Base-by-base conservation (phyloP, 169 alveolate genomes). In the Cryptosporidium tyzzeri region DNA sequence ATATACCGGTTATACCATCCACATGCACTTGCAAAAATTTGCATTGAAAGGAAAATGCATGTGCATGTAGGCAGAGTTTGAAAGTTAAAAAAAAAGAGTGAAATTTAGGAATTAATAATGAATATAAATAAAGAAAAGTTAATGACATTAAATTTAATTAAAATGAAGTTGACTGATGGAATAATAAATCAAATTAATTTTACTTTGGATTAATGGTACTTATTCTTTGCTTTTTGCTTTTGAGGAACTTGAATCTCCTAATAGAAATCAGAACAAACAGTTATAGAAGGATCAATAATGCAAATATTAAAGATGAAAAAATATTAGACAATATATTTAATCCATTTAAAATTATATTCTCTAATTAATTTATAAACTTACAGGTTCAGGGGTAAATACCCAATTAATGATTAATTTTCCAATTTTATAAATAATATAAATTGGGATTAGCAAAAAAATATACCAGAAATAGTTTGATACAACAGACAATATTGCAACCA, bases 351-450 rank as follows among this genome's bases (percentile, higher is more conserved):
- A 48, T 48, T 8, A 48, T 48, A 48, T 48, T 48, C 55, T 3
- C 55, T 48, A 48, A 48, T 48, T 14, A 48, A 14, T 48, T 48
- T 14, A 21, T 48, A 48, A 48, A 80, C 92, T 85, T 65, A 85
- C 92, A 8, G 86, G 86, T 53, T 85, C 92, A 18, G 92, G 92
- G 16, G 86, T 85, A 23, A 85, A 85, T 59, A 85, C 86, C 92
- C 92, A 85, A 61, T 70, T 65, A 71, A 85, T 45, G 2, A 85
- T 35, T 21, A 69, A 45, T 62, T 35, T 68, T 6, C 45, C 80
- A 12, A 48, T 21, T 33, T 61, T 71, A n/a, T 69, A 85, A 45
- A 85, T 48, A 12, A 48, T 45, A 35, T 85, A 85, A 23, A 39
- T 48, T 26, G 92, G 92, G 18, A 85, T 74, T n/a, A 70, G 44